Conservation (phyloP, 805 yeast species). For the Metschnikowia kunwiensis region DNA sequence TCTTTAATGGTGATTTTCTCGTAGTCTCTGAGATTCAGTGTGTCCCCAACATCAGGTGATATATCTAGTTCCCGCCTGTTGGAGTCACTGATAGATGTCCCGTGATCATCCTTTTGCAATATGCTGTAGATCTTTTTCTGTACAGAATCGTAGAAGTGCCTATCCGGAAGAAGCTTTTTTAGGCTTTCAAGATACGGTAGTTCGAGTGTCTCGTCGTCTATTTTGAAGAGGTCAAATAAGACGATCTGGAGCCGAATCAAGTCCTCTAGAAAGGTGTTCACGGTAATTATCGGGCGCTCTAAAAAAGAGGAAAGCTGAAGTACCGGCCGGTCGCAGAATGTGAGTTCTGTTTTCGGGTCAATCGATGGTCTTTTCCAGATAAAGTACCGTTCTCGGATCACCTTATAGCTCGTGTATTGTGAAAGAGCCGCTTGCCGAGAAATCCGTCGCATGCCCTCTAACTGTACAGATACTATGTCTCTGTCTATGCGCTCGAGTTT, state of each 20-base stretch:
- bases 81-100: too few relatives aligned
- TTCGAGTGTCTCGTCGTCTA: slow-evolving; percentile 7
- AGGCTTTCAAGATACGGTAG: slow-evolving; percentile 22
- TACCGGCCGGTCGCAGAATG: slow-evolving; percentile 29
- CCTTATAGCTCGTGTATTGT: slow-evolving; percentile 23
- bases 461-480: slow-evolving; percentile 7
- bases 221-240: slow-evolving; percentile 15
- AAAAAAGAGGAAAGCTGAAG: slow-evolving; percentile 27
- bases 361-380: slow-evolving; percentile 1
- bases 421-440: slow-evolving; percentile 25
- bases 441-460: slow-evolving; percentile 20
- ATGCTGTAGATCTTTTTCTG: slow-evolving; percentile 33
- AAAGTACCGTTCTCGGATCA: slow-evolving; percentile 23
- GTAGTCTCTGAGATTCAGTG: not conserved
- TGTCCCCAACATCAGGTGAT: too few relatives aligned
- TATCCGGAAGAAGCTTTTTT: slow-evolving; percentile 21
- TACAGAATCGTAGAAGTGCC: slow-evolving; percentile 28
- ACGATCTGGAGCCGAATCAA: slow-evolving; percentile 18
- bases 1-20: slow-evolving; percentile 16
- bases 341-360: slow-evolving; percentile 1
- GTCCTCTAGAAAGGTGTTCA: slow-evolving; percentile 26
- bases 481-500: slow-evolving; percentile 9
- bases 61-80: too few relatives aligned
- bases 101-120: slow-evolving; percentile 14
- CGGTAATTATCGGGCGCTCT: slow-evolving; percentile 19